A percentile compares a stretch with the other conserved stretches of the same genome.
Conservation (phyloP, 768 basidiomycete genomes). For the Rhodocollybia butyracea region DNA sequence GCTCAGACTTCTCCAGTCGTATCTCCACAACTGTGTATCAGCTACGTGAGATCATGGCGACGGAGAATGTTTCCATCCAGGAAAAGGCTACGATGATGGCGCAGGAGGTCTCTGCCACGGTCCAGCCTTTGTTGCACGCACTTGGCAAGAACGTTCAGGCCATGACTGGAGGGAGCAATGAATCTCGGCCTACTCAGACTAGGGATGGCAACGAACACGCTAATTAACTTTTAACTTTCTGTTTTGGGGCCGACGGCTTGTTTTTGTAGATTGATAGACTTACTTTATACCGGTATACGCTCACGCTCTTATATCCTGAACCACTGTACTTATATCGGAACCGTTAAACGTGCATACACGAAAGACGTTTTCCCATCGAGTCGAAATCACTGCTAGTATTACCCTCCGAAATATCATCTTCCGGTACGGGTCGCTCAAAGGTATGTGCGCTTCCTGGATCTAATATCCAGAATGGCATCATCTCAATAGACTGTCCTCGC, state of each 20-base stretch:
- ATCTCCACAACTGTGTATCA: slow-evolving; percentile 49
- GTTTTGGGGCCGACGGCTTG: background rate
- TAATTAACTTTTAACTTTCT: background rate
- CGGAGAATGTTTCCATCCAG: slow-evolving; percentile 52
- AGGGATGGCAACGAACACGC: slow-evolving; percentile 2
- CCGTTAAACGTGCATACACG: no score
- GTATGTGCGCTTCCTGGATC: no score
- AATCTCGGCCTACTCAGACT: background rate
- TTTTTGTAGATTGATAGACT: background rate
- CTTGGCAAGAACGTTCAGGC: slow-evolving; percentile 39
- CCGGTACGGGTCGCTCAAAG: no score
- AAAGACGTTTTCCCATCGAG: no score
- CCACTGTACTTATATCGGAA: no score
- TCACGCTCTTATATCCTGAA: background rate
- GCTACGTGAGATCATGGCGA: slow-evolving; percentile 47
- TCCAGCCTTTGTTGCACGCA: slow-evolving; percentile 58
- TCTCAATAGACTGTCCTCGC: no score
- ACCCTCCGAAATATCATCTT: no score
- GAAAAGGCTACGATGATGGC: slow-evolving; percentile 61
- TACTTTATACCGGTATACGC: background rate
- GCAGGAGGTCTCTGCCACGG: slow-evolving; percentile 56
- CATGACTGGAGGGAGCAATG: slow-evolving; percentile 22
- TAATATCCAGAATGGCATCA: no score
- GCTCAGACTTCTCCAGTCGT: slow-evolving; percentile 44
- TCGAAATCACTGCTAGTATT: no score